phyloP scores from a whole-genome alignment of 2,329 filamentous ascomycete species.

The Sclerotinia trifoliorum region DNA sequence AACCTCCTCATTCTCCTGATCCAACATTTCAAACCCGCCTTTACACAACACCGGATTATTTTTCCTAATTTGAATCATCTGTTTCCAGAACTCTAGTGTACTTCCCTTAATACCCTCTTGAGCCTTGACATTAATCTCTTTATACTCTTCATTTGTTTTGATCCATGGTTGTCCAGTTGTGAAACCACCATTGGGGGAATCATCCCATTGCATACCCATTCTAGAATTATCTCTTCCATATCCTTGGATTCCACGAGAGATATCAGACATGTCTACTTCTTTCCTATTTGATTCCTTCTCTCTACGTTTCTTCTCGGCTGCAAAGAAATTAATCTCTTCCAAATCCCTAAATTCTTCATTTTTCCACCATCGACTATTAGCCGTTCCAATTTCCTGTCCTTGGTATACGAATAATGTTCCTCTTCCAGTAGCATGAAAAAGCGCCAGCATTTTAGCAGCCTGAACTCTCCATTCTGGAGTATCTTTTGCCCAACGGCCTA shows the following conservation, averaged over 20 bases:
- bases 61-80: conserved; percentile 27
- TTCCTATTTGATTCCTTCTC: conserved; percentile 39
- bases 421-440: conserved; percentile 49
- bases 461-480: conserved; percentile 44
- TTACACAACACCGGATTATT: conserved; percentile 29
- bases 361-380: conserved; percentile 57
- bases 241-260: conserved; percentile 51
- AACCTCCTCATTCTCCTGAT: conserved; percentile 19
- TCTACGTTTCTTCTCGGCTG: conserved; percentile 25
- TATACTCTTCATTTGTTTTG: conserved; percentile 55
- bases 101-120: conserved; percentile 19
- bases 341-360: conserved; percentile 70
- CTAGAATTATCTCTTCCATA: conserved; percentile 68
- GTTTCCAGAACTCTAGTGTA: conserved; percentile 29
- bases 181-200: conserved; percentile 62
- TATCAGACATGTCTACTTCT: conserved; percentile 38
- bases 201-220: conserved; percentile 68
- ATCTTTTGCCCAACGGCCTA: conserved; percentile 48
- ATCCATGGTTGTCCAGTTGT: conserved; percentile 53
- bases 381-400: conserved; percentile 60
- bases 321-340: conserved; percentile 52
- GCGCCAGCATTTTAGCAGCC: conserved; percentile 55
- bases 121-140: conserved; percentile 45
- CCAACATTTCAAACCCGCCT: conserved; percentile 28
- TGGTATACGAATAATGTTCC: conserved; percentile 61